Evolutionary conservation across 2,329 filamentous ascomycete genomes (phyloP), one percentile per base, ranked within the genome.

Genomic region (Cladosporium velox): DNA sequence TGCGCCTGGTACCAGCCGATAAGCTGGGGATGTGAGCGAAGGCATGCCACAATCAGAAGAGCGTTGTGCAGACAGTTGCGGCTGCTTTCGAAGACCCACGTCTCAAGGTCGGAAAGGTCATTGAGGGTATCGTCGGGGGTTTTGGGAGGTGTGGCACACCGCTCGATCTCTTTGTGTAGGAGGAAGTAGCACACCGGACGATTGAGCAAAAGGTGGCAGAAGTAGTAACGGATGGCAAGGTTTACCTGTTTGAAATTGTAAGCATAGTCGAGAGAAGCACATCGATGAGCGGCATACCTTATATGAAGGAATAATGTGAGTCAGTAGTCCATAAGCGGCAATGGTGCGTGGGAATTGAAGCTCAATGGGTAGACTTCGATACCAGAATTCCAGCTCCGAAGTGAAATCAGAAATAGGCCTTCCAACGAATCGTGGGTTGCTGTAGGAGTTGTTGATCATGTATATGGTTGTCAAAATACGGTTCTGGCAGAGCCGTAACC

Each of bases 401-500:
- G 64, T 65, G 34, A 65, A 59, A 24, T 65, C 64, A 4, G 64
- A 65, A 15, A 65, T 65, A 2, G 64, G 64, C 28, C 64, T 59
- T 7, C 64, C 55, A 4, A 65, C 57, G 5, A 65, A 60, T 18
- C 64, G 64, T 7, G 64, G 64, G 18, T 65, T 65, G 32, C 64
- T 65, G 64, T 65, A 65, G 11, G 64, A 59, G 24, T 65, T 65
- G 30, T 59, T 65, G 57, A 65, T 65, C 64, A 65, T 65, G 21
- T 65, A 65, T n/a, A 65, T 65, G 8, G 44, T 65, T 7, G 64
- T 65, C 44, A 65, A 38, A 41, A 65, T 65, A 34, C 64, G 28
- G 44, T 65, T 65, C 28, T 59, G 64, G 14, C 64, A 65, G 14
- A 65, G 64, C 21, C 64, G 55, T 14, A 65, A 32, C 64, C 64